Percentiles rank a stretch among this genome's conserved stretches.
phyloP scores from a whole-genome alignment of 2,329 filamentous ascomycete genomes.

The Penicillium thymicola region DNA sequence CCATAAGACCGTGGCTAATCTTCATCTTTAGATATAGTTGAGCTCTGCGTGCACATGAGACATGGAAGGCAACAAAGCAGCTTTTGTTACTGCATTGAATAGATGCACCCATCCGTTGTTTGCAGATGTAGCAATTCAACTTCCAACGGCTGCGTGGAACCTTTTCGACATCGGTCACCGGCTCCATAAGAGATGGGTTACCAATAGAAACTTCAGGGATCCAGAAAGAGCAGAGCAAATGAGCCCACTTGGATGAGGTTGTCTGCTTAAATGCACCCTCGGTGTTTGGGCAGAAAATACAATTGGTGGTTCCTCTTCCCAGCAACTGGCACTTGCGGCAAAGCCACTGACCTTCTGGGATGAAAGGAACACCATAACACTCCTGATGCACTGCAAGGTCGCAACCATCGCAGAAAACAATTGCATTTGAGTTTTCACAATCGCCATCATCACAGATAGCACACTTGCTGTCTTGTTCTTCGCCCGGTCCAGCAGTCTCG shows the following conservation, averaged over 20 bases:
- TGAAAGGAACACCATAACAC: conserved; percentile 97
- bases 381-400: conserved; percentile 97
- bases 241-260: conserved; percentile 92
- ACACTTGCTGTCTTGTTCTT: conserved; percentile 96
- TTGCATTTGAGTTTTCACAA: conserved; percentile 98
- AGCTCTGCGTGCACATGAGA: conserved; percentile 87
- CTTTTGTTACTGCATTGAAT: conserved; percentile 98
- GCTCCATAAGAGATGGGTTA: conserved; percentile 97
- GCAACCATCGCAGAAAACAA: conserved; percentile 97
- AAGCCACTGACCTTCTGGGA: conserved; percentile 97
- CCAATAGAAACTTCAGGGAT: conserved; percentile 95
- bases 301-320: conserved; percentile 86
- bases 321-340: conserved; percentile 96
- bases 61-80: conserved; percentile 95
- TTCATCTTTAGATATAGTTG: conserved; percentile 96
- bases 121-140: conserved; percentile 91
- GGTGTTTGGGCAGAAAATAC: conserved; percentile 97
- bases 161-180: conserved; percentile 96
- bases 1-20: conserved; percentile 77
- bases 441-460: conserved; percentile 99
- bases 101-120: conserved; percentile 95
- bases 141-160: conserved; percentile 94
- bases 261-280: conserved; percentile 99
- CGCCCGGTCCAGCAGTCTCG: conserved; percentile 73
- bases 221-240: conserved; percentile 96